Conservation (phyloP, 2,329 filamentous ascomycete species). For the Cyphellophora attinorum region DNA sequence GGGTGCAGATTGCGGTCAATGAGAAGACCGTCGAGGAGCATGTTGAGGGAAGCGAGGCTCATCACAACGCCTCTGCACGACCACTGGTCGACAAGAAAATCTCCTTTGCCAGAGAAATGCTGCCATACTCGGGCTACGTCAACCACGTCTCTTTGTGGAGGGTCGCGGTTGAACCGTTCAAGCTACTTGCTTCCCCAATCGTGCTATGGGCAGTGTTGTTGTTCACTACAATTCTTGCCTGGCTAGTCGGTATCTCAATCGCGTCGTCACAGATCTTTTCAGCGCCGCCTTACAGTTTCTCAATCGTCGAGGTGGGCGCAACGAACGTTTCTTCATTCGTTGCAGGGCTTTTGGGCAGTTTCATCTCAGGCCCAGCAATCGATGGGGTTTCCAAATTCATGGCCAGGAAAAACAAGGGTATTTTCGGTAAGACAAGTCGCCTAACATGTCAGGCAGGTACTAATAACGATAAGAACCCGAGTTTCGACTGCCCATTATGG, state of each 20-base stretch:
- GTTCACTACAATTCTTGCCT: slow-evolving; percentile 28
- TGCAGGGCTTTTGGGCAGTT: slow-evolving; percentile 15
- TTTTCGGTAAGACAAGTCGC: no score
- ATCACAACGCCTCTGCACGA: background rate
- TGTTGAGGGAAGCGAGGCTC: slow-evolving; percentile 15
- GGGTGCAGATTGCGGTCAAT: slow-evolving; percentile 18
- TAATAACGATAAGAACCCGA: no score
- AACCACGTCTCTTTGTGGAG: slow-evolving; percentile 28
- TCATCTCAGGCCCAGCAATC: slow-evolving; percentile 15
- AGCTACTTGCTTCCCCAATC: slow-evolving; percentile 25
- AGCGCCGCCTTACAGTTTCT: slow-evolving; percentile 27
- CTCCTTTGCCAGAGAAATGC: slow-evolving; percentile 22
- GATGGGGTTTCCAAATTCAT: slow-evolving; percentile 18
- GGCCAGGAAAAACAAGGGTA: slow-evolving; percentile 18
- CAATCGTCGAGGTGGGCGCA: slow-evolving; percentile 28
- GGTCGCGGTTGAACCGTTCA: slow-evolving; percentile 27
- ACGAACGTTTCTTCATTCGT: slow-evolving; percentile 29
- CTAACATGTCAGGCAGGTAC: no score
- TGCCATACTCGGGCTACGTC: slow-evolving; percentile 30
- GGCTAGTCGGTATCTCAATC: slow-evolving; percentile 22
- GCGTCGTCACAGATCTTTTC: slow-evolving; percentile 28
- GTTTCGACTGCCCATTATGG: slow-evolving; percentile 18
- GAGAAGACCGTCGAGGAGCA: slow-evolving; percentile 18
- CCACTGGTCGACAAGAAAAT: slow-evolving; percentile 15
- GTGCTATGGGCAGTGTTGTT: slow-evolving; percentile 30